Conservation (phyloP, 75 land plant genomes). For the Selaginella tamariscina region DNA sequence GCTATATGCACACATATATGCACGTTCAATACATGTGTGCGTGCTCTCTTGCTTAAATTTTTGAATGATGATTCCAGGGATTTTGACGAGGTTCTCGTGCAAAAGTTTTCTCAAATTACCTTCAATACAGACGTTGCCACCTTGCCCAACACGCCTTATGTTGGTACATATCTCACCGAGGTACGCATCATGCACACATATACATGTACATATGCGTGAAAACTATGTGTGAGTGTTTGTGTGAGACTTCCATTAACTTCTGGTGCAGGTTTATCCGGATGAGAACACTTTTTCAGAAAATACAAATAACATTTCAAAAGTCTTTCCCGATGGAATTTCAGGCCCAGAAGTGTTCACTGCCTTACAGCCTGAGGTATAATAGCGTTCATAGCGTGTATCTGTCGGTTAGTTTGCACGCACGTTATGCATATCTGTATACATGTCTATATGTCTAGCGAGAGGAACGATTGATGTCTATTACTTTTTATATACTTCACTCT, state of each 20-base stretch:
- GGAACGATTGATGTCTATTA: too few species aligned
- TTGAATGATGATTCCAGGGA: constrained; percentile 40
- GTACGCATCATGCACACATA: too few species aligned
- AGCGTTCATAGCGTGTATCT: too few species aligned
- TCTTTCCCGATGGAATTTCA: constrained; percentile 51
- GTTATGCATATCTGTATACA: too few species aligned
- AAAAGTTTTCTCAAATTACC: constrained; percentile 37
- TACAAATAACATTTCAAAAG: constrained; percentile 26
- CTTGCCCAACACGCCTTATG: constrained; percentile 65
- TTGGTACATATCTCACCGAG: constrained; percentile 20
- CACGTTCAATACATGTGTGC: too few species aligned
- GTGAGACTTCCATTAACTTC: neutral
- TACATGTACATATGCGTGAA: neutral
- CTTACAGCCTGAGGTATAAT: constrained; percentile 35
- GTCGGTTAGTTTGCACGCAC: too few species aligned
- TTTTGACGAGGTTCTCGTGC: constrained; percentile 69
- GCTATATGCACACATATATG: too few species aligned
- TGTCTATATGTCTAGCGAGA: too few species aligned
- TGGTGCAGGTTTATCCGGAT: neutral
- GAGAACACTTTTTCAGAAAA: neutral
- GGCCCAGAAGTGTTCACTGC: constrained; percentile 50
- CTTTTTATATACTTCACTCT: too few species aligned
- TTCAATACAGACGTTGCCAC: constrained; percentile 54
- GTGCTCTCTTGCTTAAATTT: too few species aligned
- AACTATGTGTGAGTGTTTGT: neutral